These are phyloP conservation scores for Apiotrichum mycotoxinovorans DNA, from an alignment of 1,284 basidiomycete species.

Conservation along the genomic window DNA sequence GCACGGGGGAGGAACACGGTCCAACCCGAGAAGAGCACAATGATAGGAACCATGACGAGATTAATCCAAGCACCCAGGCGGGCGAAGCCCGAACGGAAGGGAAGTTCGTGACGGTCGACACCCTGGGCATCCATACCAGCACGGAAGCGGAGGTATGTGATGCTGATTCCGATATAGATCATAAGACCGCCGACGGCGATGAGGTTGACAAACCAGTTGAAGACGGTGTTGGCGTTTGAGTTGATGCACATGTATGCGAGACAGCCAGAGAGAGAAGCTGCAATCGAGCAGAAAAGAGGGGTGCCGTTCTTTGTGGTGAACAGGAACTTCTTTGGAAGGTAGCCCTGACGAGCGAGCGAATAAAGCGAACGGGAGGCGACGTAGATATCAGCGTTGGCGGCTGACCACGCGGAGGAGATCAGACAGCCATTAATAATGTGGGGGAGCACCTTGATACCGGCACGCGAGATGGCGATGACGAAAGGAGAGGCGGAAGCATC, in stretches of 20 bases:
- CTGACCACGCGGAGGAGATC: slow-evolving; percentile 52
- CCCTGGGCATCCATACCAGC: slow-evolving; percentile 28
- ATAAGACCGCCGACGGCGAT: slow-evolving; percentile 9
- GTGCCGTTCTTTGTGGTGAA: slow-evolving; percentile 65
- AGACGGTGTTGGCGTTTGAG: slow-evolving; percentile 60
- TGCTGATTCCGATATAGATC: slow-evolving; percentile 22
- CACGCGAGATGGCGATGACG: slow-evolving; percentile 64
- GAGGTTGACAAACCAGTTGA: slow-evolving; percentile 61
- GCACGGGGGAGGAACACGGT: slow-evolving; percentile 13
- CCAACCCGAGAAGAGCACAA: slow-evolving; percentile 28
- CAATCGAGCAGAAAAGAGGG: slow-evolving; percentile 64
- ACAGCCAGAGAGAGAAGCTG: slow-evolving; percentile 62
- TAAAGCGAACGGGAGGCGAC: slow-evolving; percentile 57
- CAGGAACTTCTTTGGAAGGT: slow-evolving; percentile 58
- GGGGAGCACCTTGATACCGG: slow-evolving; percentile 59
- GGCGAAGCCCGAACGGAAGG: slow-evolving; percentile 11
- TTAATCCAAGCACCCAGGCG: slow-evolving; percentile 5
- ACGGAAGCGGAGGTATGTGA: slow-evolving; percentile 35
- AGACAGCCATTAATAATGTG: slow-evolving; percentile 66
- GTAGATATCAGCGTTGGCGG: slow-evolving; percentile 58
- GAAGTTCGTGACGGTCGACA: slow-evolving; percentile 23
- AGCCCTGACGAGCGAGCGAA: slow-evolving; percentile 52
- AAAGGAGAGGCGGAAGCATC: slow-evolving; percentile 71
- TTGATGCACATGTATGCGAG: slow-evolving; percentile 68
- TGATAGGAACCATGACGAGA: slow-evolving; percentile 15